Conservation (phyloP, 2,329 filamentous ascomycete species). For the Teratosphaeria viscida region DNA sequence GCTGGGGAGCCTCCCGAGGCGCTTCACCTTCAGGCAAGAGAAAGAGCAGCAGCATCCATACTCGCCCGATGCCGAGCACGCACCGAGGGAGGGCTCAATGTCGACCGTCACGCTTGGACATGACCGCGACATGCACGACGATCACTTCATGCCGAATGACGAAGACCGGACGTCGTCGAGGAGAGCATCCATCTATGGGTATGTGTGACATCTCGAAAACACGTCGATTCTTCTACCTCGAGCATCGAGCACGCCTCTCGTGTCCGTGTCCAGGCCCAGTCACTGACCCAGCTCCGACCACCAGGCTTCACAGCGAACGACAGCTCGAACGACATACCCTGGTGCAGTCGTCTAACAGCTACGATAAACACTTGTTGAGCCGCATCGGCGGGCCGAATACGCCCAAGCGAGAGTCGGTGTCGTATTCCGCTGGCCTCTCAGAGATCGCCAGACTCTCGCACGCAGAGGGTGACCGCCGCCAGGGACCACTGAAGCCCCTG, state of each 20-base stretch:
- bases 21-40: slow-evolving; percentile 6
- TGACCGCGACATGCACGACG: slow-evolving; percentile 18
- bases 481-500: slow-evolving; percentile 34
- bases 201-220: slow-evolving; percentile 9
- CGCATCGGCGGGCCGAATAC: slow-evolving; percentile 49
- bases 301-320: slow-evolving; percentile 48
- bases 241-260: background rate
- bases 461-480: slow-evolving; percentile 30
- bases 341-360: slow-evolving; percentile 49
- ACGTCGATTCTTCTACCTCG: background rate
- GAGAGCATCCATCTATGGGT: slow-evolving; percentile 35
- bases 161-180: slow-evolving; percentile 21
- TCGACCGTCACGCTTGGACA: slow-evolving; percentile 24
- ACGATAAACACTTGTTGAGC: slow-evolving; percentile 52
- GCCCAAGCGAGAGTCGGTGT: slow-evolving; percentile 34
- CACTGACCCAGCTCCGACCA: background rate
- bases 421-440: slow-evolving; percentile 14
- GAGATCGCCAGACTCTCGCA: slow-evolving; percentile 27
- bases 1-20: slow-evolving; percentile 22
- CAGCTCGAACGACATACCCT: slow-evolving; percentile 49
- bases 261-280: background rate
- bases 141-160: slow-evolving; percentile 17
- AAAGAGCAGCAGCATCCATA: slow-evolving; percentile 22
- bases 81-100: slow-evolving; percentile 30
- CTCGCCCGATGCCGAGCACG: slow-evolving; percentile 18